These are phyloP conservation scores for Dysphania ambrosioides DNA, from an alignment of 148 eudicot genomes.

Conservation along the genomic window DNA sequence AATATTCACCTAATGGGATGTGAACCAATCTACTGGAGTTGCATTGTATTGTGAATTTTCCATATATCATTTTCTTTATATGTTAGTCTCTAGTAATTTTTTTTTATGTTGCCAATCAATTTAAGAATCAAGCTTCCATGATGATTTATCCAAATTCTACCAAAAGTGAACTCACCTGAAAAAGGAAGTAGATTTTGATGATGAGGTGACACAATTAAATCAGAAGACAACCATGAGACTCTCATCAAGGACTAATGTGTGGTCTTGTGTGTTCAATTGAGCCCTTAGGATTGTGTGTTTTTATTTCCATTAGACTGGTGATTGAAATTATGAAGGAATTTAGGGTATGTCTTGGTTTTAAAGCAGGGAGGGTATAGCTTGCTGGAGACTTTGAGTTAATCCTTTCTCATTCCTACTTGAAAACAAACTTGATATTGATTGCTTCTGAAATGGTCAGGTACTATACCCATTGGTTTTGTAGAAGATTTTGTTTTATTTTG, in stretches of 20 bases:
- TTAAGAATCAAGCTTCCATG: not conserved
- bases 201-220: not conserved
- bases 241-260: not conserved
- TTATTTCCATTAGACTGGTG: not conserved
- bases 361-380: not conserved
- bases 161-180: not conserved
- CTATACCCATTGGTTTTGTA: not conserved
- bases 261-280: not conserved
- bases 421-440: not conserved
- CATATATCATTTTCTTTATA: not conserved
- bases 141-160: not conserved
- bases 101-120: not conserved
- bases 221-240: not conserved
- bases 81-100: not conserved
- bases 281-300: not conserved
- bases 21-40: not conserved
- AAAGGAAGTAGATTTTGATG: not conserved
- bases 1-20: not conserved
- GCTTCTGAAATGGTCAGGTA: not conserved
- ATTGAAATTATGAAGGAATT: not conserved
- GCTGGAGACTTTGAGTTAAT: not conserved
- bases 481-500: not conserved
- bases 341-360: too few relatives aligned
- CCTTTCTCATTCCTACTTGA: not conserved
- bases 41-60: not conserved